Evolutionary conservation across 2,329 filamentous ascomycete genomes (phyloP).

Genomic region (Colletotrichum somersetense): DNA sequence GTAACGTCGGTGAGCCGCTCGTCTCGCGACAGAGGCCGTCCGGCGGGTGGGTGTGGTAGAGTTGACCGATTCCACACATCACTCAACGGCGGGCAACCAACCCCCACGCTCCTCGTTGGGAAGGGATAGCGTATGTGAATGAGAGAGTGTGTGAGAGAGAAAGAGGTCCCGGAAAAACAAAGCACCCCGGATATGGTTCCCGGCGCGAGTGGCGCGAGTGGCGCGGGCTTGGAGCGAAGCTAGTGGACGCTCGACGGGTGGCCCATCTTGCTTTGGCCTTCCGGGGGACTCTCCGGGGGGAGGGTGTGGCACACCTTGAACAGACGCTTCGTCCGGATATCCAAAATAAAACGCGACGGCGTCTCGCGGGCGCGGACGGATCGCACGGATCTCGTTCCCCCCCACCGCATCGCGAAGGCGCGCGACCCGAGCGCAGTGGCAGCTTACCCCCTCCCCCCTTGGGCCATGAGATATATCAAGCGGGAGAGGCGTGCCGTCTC

Average conservation of each 20-base stretch:
- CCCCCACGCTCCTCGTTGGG: constrained; percentile 4
- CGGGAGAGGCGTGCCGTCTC: constrained; percentile 2
- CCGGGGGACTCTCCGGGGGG: neutral
- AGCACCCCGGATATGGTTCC: neutral
- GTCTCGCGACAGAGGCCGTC: no score
- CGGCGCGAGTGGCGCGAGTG: neutral
- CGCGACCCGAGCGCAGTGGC: constrained; percentile 20
- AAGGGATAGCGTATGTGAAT: neutral
- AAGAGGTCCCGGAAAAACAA: neutral
- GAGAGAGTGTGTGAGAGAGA: neutral
- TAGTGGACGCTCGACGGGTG: neutral
- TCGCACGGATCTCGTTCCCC: constrained; percentile 4
- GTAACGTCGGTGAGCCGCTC: no score
- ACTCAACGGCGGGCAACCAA: neutral
- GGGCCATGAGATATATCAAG: neutral
- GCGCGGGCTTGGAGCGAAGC: neutral
- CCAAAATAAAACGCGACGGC: constrained; percentile 8
- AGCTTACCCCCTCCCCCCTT: neutral
- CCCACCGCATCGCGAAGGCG: no score
- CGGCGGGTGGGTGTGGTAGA: neutral
- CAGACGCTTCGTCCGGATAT: constrained; percentile 1
- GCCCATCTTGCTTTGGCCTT: neutral
- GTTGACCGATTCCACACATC: neutral
- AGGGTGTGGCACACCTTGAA: neutral
- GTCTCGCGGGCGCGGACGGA: constrained; percentile 7